phyloP scores from a whole-genome alignment of 495 filamentous ascomycete species.

The Tuber magnatum region DNA sequence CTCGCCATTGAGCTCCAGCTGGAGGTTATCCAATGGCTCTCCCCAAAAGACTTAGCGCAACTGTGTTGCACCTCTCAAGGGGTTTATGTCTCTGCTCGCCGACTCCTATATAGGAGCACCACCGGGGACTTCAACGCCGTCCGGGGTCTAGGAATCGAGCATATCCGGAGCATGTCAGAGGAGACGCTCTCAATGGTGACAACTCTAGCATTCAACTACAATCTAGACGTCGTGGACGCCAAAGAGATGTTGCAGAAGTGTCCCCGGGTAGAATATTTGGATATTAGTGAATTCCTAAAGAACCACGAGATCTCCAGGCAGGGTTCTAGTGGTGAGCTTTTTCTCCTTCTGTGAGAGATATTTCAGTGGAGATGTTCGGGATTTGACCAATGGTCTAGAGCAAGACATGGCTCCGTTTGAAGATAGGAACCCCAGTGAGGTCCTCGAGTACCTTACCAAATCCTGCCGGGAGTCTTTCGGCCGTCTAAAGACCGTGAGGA shows the following conservation, averaged over 20 bases:
- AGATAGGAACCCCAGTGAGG: slow-evolving; percentile 3
- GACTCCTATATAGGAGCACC: not conserved
- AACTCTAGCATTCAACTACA: not conserved
- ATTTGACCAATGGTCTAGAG: not conserved
- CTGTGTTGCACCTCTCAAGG: not conserved
- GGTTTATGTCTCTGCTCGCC: not conserved
- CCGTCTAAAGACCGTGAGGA: not conserved
- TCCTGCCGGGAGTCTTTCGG: not conserved
- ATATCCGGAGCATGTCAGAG: not conserved
- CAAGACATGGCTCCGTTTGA: not conserved
- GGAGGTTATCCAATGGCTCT: not conserved
- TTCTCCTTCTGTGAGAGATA: not conserved
- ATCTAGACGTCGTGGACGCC: not conserved
- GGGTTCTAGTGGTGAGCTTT: not conserved
- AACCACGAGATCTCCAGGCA: not conserved
- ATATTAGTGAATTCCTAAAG: not conserved
- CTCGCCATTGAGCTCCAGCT: not conserved
- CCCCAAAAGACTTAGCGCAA: not conserved
- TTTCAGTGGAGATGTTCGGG: not conserved
- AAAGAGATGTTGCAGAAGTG: not conserved
- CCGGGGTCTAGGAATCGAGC: not conserved
- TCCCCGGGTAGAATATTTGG: not conserved
- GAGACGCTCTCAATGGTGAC: not conserved
- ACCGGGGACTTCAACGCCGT: not conserved
- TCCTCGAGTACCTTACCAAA: not conserved